Percentiles rank a stretch among this genome's conserved stretches.
phyloP scores from a whole-genome alignment of 2,329 filamentous ascomycete genomes.

The Ophiostoma ips region DNA sequence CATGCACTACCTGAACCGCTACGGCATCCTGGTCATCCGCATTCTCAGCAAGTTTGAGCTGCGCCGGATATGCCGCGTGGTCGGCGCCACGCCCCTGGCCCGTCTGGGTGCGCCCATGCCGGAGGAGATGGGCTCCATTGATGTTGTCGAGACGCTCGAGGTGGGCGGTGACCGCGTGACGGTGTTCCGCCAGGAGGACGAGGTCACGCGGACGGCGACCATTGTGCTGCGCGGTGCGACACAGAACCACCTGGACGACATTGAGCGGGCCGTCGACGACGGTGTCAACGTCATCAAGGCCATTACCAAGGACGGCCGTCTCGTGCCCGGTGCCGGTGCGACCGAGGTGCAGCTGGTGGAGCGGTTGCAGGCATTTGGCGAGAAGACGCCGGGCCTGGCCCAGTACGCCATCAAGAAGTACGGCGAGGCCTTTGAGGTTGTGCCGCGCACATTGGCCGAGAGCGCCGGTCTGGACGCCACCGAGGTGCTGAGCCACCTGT shows the following conservation, averaged over 20 bases:
- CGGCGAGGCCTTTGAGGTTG: constrained; percentile 93
- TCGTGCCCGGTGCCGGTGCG: constrained; percentile 88
- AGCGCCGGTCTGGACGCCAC: constrained; percentile 92
- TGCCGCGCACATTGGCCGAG: constrained; percentile 86
- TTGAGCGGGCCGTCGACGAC: constrained; percentile 93
- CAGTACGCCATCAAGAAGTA: constrained; percentile 98
- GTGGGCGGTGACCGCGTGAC: constrained; percentile 97
- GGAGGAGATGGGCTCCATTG: constrained; percentile 95
- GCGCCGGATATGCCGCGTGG: constrained; percentile 84
- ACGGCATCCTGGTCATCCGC: constrained; percentile 90
- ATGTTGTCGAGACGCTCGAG: constrained; percentile 91
- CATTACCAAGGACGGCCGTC: constrained; percentile 79
- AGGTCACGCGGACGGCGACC: constrained; percentile 83
- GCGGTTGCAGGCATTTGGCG: constrained; percentile 76
- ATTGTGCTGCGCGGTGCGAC: constrained; percentile 90
- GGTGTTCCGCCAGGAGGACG: constrained; percentile 93
- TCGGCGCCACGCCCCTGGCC: constrained; percentile 91
- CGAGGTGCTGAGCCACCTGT: constrained; percentile 84
- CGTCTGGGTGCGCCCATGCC: constrained; percentile 95
- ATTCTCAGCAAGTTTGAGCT: constrained; percentile 97
- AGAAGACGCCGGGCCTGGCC: constrained; percentile 81
- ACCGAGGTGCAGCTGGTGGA: constrained; percentile 90
- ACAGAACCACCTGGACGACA: constrained; percentile 93
- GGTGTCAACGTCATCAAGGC: constrained; percentile 98
- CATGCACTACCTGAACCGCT: constrained; percentile 95